Percentiles rank a stretch among this genome's conserved stretches.
These are phyloP conservation scores for Phaeosphaeria sp. DNA, from an alignment of 2,329 filamentous ascomycete genomes.

Conservation along the genomic window DNA sequence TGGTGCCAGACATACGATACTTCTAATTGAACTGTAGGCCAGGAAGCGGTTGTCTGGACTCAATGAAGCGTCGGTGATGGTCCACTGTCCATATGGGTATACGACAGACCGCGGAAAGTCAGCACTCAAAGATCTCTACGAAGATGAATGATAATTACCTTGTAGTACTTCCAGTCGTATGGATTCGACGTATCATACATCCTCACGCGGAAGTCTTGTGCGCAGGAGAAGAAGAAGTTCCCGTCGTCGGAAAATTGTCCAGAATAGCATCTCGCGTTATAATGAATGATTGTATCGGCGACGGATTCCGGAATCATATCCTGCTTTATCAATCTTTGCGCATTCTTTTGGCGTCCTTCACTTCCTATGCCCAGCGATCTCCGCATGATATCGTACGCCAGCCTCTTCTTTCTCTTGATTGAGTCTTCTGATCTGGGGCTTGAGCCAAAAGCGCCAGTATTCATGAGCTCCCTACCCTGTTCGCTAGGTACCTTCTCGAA, in stretches of 20 bases:
- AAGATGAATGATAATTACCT: conserved; percentile 59
- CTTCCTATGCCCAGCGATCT: conserved; percentile 78
- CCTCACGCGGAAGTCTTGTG: conserved; percentile 90
- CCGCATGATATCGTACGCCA: conserved; percentile 77
- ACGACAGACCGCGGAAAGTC: conserved; percentile 71
- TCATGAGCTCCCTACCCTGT: conserved; percentile 79
- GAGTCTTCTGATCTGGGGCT: conserved; percentile 62
- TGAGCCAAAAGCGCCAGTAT: conserved; percentile 78
- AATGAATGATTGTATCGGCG: conserved; percentile 88
- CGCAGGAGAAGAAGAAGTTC: conserved; percentile 94
- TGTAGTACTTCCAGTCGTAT: conserved; percentile 95
- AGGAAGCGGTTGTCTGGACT: conserved; percentile 92
- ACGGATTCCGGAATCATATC: conserved; percentile 77
- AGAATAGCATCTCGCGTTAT: conserved; percentile 85
- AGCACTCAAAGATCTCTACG: conserved; percentile 1
- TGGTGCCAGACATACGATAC: conserved; percentile 81
- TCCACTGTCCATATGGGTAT: conserved; percentile 92
- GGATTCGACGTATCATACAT: conserved; percentile 98
- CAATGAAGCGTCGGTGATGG: conserved; percentile 89
- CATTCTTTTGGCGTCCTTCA: conserved; percentile 63
- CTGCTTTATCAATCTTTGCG: conserved; percentile 75
- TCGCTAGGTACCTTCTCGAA: conserved; percentile 88
- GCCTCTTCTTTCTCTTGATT: conserved; percentile 64
- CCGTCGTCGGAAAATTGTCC: conserved; percentile 97
- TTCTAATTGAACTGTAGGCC: conserved; percentile 89